Conservation (phyloP, 257 asterid species). For the Przewalskia tangutica region DNA sequence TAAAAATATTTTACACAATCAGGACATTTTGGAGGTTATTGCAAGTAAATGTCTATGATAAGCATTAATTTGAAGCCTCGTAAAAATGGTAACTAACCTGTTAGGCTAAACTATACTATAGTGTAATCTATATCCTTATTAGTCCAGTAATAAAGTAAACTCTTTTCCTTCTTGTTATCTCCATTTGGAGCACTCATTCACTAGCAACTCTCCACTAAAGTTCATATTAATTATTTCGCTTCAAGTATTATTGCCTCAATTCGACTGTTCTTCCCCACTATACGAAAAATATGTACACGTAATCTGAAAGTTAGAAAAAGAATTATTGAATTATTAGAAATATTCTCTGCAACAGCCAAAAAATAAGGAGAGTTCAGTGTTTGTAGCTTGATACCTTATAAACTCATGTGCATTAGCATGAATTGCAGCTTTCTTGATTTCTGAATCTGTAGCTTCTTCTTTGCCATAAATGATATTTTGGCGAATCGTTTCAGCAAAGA, state of each 20-base stretch:
- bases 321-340: background rate
- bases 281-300: background rate
- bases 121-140: background rate
- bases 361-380: background rate
- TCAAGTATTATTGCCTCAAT: background rate
- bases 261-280: background rate
- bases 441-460: slow-evolving; percentile 31
- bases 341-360: background rate
- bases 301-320: background rate
- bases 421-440: slow-evolving; percentile 34
- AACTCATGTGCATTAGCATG: slow-evolving; percentile 55
- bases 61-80: background rate
- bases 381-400: slow-evolving; percentile 24
- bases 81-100: background rate
- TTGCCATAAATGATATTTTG: slow-evolving; percentile 38
- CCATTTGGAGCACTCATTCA: slow-evolving; percentile 13
- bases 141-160: background rate
- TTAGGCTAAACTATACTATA: background rate
- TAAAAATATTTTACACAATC: background rate
- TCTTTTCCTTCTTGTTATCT: background rate
- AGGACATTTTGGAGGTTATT: background rate
- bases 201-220: background rate
- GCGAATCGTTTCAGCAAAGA: slow-evolving; percentile 37
- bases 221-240: background rate
- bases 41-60: background rate